Percentiles rank a stretch among this genome's conserved stretches.
These are phyloP conservation scores for Barbatosphaeria neglecta DNA, from an alignment of 495 filamentous ascomycete species.

Conservation along the genomic window DNA sequence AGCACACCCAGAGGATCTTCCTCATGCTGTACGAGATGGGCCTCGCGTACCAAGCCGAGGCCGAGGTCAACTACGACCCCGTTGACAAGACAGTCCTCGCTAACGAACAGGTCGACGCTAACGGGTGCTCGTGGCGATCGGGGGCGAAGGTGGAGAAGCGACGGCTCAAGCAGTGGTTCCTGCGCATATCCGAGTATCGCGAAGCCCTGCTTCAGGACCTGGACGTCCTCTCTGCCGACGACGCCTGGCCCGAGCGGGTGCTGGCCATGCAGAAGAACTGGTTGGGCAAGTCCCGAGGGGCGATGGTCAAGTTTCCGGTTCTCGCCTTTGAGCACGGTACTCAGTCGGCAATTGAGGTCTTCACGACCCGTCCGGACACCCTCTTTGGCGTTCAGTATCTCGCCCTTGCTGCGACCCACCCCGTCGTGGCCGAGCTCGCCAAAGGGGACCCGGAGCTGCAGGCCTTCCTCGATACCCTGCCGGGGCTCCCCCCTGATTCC, in stretches of 20 bases:
- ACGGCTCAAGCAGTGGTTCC: conserved; percentile 80
- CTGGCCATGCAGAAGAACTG: conserved; percentile 78
- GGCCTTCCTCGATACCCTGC: conserved; percentile 52
- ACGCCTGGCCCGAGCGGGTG: conserved; percentile 70
- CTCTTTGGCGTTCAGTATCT: conserved; percentile 76
- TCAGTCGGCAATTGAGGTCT: conserved; percentile 50
- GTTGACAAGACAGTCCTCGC: conserved; percentile 82
- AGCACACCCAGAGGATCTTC: conserved; percentile 80
- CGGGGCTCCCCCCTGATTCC: conserved; percentile 53
- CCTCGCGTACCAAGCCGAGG: conserved; percentile 67
- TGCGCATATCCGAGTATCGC: conserved; percentile 69
- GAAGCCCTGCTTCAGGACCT: conserved; percentile 64
- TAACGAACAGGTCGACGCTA: conserved; percentile 81
- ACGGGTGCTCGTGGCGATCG: conserved; percentile 77
- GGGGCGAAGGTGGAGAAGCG: conserved; percentile 75
- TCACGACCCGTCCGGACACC: conserved; percentile 76
- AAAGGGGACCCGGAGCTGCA: conserved; percentile 47
- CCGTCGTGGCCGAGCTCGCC: conserved; percentile 52
- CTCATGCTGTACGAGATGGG: conserved; percentile 58
- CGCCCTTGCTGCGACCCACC: conserved; percentile 63
- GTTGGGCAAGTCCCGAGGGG: conserved; percentile 69
- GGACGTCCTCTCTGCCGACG: conserved; percentile 46
- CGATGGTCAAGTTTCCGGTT: conserved; percentile 57
- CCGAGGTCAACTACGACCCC: conserved; percentile 82
- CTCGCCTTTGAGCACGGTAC: conserved; percentile 21